phyloP scores from a whole-genome alignment of 1,284 basidiomycete genomes.

The Ustilago hordei region DNA sequence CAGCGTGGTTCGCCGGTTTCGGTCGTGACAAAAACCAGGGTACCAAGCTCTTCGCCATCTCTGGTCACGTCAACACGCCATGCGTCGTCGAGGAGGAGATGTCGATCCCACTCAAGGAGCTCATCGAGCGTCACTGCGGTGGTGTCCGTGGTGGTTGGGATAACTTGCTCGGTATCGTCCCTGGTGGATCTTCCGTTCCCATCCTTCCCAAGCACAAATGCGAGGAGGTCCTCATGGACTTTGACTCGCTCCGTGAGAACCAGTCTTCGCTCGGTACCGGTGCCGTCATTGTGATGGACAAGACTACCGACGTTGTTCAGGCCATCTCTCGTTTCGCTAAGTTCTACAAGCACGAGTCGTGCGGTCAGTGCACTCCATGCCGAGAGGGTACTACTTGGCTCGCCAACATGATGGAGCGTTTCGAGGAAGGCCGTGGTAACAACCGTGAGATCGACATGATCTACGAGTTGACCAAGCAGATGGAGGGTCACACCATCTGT shows the following conservation, averaged over 20 bases:
- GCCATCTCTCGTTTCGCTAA: constrained; percentile 91
- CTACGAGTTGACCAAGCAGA: constrained; percentile 77
- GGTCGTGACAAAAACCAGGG: constrained; percentile 93
- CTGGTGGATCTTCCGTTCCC: constrained; percentile 96
- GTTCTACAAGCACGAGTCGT: constrained; percentile 89
- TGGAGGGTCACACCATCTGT: constrained; percentile 88
- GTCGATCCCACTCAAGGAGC: constrained; percentile 92
- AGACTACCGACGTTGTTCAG: constrained; percentile 84
- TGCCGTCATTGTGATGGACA: constrained; percentile 99
- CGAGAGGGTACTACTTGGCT: constrained; percentile 78
- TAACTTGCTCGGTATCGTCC: constrained; percentile 92
- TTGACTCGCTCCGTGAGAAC: constrained; percentile 94
- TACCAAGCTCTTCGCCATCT: constrained; percentile 94
- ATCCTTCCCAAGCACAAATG: constrained; percentile 79
- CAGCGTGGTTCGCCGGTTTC: constrained; percentile 91
- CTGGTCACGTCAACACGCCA: constrained; percentile 97
- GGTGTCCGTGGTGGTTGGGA: constrained; percentile 95
- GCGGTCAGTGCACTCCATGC: constrained; percentile 97
- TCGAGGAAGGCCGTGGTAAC: constrained; percentile 88
- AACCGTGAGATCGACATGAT: constrained; percentile 94
- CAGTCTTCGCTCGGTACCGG: constrained; percentile 95
- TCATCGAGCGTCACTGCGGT: constrained; percentile 96
- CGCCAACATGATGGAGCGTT: constrained; percentile 70
- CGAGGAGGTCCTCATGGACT: constrained; percentile 81
- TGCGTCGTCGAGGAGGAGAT: constrained; percentile 99